Base-by-base conservation (phyloP, 495 filamentous ascomycete genomes). In the Rostrohypoxylon terebratum region DNA sequence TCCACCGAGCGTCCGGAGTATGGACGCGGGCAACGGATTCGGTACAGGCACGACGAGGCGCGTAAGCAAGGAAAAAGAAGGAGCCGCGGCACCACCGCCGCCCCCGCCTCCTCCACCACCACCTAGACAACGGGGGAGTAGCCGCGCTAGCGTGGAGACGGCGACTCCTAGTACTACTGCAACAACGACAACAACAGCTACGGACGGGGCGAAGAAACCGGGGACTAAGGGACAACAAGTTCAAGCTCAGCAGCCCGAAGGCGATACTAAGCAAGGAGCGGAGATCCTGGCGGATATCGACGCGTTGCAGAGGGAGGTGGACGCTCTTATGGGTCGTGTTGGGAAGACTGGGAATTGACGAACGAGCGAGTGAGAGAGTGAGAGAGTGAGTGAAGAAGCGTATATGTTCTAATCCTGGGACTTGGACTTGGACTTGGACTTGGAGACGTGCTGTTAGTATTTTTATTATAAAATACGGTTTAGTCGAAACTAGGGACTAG, bases 301-400 rank as follows among this genome's bases (percentile, higher is more conserved):
- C 6, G 86, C 87, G 51, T 77, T 93, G 64, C 91, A 91, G 78
- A 87, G 84, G 78, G 91, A 93, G 76, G 91, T 93, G 50, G 90
- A 93, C 79, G 89, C 88, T 53, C 76, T 92, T 36, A 84, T 89
- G 69, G 89, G 87, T 1, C 85, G 85, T 64, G 89, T 86, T 68
- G 84, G 83, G 31, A 74, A 71, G 20, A 3, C 36, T n/a, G 50
- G 47, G 28, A 20, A 5, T 20, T 45, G 20, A 8, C 9, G 13
- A 13, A 9, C 36, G 4, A 38, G 36, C 36, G 2, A 38, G 64
- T 48, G 36, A 64, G 53, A 38, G 64, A n/a, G n/a, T n/a, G n/a
- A n/a, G n/a, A n/a, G 4, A 38, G 36, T 9, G 2, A 38, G 64
- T 48, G 36, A 64, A 45, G 38, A 61, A 28, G 5, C 40, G 14